Conservation (phyloP, 768 basidiomycete species). For the Russula emetica region DNA sequence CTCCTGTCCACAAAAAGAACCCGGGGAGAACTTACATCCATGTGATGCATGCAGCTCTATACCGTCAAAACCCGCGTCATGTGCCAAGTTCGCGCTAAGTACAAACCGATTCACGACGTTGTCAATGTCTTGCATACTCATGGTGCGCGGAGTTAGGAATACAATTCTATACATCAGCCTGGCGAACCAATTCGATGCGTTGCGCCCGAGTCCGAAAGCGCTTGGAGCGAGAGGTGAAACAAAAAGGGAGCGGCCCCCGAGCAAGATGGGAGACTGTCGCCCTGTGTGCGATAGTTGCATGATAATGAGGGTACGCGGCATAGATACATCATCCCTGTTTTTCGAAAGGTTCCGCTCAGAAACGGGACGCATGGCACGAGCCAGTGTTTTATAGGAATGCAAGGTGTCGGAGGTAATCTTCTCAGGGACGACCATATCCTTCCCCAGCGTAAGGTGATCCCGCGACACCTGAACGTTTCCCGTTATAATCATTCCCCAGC, state of each 20-base stretch:
- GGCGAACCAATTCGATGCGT: constrained; percentile 33
- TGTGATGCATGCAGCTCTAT: constrained; percentile 82
- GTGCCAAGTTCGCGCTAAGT: constrained; percentile 59
- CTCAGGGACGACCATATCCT: constrained; percentile 61
- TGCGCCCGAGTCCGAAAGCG: constrained; percentile 46
- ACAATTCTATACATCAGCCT: constrained; percentile 42
- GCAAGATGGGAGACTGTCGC: constrained; percentile 71
- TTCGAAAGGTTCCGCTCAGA: constrained; percentile 1
- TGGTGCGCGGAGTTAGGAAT: constrained; percentile 61
- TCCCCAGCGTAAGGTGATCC: constrained; percentile 63
- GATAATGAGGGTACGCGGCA: constrained; percentile 36
- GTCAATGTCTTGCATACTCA: constrained; percentile 59
- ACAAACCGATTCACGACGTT: constrained; percentile 59
- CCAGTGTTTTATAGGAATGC: constrained; percentile 48
- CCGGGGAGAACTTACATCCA: constrained; percentile 57
- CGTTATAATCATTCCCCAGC: constrained; percentile 87
- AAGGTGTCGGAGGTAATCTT: constrained; percentile 42
- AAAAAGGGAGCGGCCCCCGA: constrained; percentile 64
- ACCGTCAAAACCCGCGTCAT: constrained; percentile 75
- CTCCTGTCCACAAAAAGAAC: neutral
- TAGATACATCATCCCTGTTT: neutral
- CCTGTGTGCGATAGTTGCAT: constrained; percentile 84
- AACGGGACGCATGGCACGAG: constrained; percentile 46
- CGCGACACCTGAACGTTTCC: constrained; percentile 74
- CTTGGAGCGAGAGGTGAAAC: constrained; percentile 68